A percentile compares a stretch with the other conserved stretches of the same genome.
Evolutionary conservation across 768 basidiomycete species (phyloP).

Genomic region (Myochromella boudieri): DNA sequence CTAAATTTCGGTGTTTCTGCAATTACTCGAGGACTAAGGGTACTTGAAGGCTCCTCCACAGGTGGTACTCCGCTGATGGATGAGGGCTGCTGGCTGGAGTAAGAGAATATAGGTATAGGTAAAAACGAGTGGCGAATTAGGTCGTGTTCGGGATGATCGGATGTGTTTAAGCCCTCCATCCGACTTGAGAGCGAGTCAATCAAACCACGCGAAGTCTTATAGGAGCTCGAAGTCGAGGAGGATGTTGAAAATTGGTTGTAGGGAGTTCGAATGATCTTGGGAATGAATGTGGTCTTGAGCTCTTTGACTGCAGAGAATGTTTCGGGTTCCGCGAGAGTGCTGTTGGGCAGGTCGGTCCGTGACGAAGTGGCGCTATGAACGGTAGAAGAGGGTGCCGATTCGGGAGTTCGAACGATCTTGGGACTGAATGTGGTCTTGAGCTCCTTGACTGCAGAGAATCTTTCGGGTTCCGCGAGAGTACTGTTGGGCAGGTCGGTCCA

Average conservation of each 20-base stretch:
- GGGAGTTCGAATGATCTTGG: conserved; percentile 70
- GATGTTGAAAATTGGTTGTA: conserved; percentile 27
- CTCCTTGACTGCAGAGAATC: no score
- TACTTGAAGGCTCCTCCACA: conserved; percentile 44
- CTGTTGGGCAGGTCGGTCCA: no score
- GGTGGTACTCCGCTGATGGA: conserved; percentile 28
- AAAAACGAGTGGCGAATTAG: conserved; percentile 36
- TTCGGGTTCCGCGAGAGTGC: conserved; percentile 28
- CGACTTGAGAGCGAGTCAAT: conserved; percentile 25
- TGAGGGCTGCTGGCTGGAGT: conserved; percentile 4
- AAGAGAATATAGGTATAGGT: conserved; percentile 20
- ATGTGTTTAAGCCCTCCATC: conserved; percentile 27
- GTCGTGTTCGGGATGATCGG: conserved; percentile 12
- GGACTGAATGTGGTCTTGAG: no score
- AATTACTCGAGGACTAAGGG: conserved; percentile 46
- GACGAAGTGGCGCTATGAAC: conserved; percentile 4
- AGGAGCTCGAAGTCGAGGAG: conserved; percentile 18
- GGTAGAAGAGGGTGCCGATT: no score
- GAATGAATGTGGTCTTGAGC: conserved; percentile 67
- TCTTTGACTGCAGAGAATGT: conserved; percentile 51
- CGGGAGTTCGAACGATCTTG: no score
- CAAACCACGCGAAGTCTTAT: conserved; percentile 19
- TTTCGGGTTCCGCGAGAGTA: no score
- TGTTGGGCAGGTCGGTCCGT: conserved; percentile 5
- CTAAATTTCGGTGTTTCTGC: conserved; percentile 28